Evolutionary conservation across 352 stramenopile genomes (phyloP).

Genomic region (Phytophthora pistaciae): DNA sequence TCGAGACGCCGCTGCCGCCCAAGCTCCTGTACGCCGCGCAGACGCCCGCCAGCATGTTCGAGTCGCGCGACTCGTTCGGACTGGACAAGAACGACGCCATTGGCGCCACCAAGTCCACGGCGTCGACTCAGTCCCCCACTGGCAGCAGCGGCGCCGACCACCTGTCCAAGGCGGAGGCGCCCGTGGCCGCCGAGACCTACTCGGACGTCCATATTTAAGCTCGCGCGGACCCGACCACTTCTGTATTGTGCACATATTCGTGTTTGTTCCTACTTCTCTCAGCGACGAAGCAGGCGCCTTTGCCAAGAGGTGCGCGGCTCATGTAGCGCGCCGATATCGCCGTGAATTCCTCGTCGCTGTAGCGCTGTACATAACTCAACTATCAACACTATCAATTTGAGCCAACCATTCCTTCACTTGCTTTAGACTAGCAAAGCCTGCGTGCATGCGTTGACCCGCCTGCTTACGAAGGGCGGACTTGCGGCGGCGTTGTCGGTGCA

Average conservation of each 20-base stretch:
- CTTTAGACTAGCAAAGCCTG: neutral
- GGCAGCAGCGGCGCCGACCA: conserved; percentile 24
- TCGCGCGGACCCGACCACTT: neutral
- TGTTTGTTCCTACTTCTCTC: conserved; percentile 29
- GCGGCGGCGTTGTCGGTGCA: neutral
- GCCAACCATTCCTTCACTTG: conserved; percentile 15
- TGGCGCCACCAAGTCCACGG: conserved; percentile 34
- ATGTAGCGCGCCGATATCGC: conserved; percentile 25
- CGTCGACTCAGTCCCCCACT: conserved; percentile 38
- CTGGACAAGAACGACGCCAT: conserved; percentile 50
- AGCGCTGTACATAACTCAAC: conserved; percentile 39
- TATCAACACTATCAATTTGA: conserved; percentile 31
- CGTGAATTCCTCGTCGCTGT: conserved; percentile 60
- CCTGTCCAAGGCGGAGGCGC: conserved; percentile 29
- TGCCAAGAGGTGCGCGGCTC: conserved; percentile 23
- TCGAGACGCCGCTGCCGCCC: conserved; percentile 38
- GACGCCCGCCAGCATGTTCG: conserved; percentile 43
- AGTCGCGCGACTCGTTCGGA: conserved; percentile 51
- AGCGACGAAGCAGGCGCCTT: conserved; percentile 15
- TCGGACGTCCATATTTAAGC: conserved; percentile 63
- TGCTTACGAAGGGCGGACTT: conserved; percentile 10
- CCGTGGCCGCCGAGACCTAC: conserved; percentile 42
- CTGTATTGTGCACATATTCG: conserved; percentile 41
- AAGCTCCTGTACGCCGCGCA: conserved; percentile 51
- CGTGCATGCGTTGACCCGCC: conserved; percentile 1